These are phyloP conservation scores for Aspergillus pseudoviridinutans DNA, from an alignment of 2,329 filamentous ascomycete genomes.

Conservation along the genomic window DNA sequence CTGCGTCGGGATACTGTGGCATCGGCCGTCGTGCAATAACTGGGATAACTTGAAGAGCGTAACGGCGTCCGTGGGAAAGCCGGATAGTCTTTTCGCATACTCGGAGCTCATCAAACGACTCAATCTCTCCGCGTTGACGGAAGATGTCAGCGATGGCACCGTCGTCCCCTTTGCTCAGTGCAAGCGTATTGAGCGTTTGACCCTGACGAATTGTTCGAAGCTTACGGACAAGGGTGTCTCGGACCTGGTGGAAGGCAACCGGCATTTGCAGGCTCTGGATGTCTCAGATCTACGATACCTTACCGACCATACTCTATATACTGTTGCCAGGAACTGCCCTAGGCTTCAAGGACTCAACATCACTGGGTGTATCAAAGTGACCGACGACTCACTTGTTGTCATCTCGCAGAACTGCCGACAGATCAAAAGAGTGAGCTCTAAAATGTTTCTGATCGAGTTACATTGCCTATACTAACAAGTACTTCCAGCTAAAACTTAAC, in stretches of 20 bases:
- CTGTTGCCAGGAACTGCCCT: conserved; percentile 75
- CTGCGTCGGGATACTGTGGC: conserved; percentile 90
- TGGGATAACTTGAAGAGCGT: conserved; percentile 80
- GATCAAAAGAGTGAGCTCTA: conserved; percentile 70
- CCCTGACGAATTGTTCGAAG: conserved; percentile 81
- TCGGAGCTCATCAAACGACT: conserved; percentile 85
- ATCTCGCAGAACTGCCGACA: conserved; percentile 79
- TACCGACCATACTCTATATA: conserved; percentile 73
- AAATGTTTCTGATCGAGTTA: neutral
- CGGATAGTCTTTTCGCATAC: conserved; percentile 81
- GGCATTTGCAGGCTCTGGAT: conserved; percentile 80
- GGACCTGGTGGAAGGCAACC: conserved; percentile 72
- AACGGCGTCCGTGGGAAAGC: conserved; percentile 68
- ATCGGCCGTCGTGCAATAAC: conserved; percentile 83
- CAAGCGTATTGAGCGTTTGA: conserved; percentile 87
- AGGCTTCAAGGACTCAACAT: conserved; percentile 91
- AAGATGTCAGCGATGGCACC: conserved; percentile 82
- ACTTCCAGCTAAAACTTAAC: conserved; percentile 79
- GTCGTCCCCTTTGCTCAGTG: conserved; percentile 76
- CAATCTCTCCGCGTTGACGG: conserved; percentile 76
- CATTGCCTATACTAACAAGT: conserved; percentile 10
- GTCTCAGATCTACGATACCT: conserved; percentile 77
- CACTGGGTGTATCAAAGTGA: conserved; percentile 77
- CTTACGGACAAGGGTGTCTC: conserved; percentile 81
- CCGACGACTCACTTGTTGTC: conserved; percentile 76